Conservation (phyloP, 805 yeast species). For the Schwanniomyces occidentalis region DNA sequence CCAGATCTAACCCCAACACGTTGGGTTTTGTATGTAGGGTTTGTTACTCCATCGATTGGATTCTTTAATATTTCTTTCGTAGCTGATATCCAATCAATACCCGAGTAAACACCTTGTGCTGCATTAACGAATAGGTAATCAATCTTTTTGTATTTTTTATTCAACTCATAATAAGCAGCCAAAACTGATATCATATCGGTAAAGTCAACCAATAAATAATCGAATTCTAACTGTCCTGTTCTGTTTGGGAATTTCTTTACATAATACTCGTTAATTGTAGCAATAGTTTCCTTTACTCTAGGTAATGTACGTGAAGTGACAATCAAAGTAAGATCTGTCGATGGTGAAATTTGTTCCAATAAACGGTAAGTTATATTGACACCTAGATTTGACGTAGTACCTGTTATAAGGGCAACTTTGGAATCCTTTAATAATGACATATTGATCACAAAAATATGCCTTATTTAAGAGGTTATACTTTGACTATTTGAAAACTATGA, state of each 20-base stretch:
- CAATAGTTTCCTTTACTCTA: slow-evolving; percentile 75
- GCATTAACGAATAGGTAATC: slow-evolving; percentile 86
- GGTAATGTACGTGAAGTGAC: slow-evolving; percentile 90
- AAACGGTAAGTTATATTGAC: slow-evolving; percentile 81
- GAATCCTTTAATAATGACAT: slow-evolving; percentile 13
- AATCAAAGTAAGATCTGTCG: slow-evolving; percentile 66
- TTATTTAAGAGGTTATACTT: no score
- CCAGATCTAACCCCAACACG: slow-evolving; percentile 68
- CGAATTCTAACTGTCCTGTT: slow-evolving; percentile 70
- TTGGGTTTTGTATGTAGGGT: slow-evolving; percentile 85
- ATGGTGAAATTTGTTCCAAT: slow-evolving; percentile 56
- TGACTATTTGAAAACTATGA: no score
- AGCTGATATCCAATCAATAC: slow-evolving; percentile 86
- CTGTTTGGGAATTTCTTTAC: slow-evolving; percentile 32
- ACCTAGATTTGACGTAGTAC: slow-evolving; percentile 69
- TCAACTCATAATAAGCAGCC: slow-evolving; percentile 70
- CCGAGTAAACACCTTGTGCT: slow-evolving; percentile 83
- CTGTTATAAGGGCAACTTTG: slow-evolving; percentile 42
- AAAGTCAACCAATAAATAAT: slow-evolving; percentile 87
- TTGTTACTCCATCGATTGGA: slow-evolving; percentile 84
- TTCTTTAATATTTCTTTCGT: slow-evolving; percentile 59
- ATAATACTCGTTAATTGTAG: slow-evolving; percentile 48
- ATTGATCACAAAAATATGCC: no score
- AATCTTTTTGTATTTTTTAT: slow-evolving; percentile 60
- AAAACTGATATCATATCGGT: slow-evolving; percentile 84